Evolutionary conservation across 139 green algal species (phyloP).

Genomic region (Chlorella sorokiniana): DNA sequence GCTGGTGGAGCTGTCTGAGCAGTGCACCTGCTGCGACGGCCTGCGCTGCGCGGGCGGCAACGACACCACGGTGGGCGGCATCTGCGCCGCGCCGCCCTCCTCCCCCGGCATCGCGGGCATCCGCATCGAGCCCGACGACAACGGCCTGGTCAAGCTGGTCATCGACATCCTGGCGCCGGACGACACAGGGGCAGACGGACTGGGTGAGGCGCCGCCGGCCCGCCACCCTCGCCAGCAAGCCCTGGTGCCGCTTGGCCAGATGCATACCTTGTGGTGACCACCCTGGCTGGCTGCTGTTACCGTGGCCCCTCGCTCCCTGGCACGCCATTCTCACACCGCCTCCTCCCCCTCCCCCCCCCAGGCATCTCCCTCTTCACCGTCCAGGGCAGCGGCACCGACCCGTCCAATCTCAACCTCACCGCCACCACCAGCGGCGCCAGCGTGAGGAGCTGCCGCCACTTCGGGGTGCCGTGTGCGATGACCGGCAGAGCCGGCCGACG

Average conservation of each 20-base stretch:
- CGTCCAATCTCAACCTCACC: not conserved
- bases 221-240: not conserved
- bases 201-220: not conserved
- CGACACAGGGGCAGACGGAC: not conserved
- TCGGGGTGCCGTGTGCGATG: no score
- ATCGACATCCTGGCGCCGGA: not conserved
- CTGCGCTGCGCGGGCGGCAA: not conserved
- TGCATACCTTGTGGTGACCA: not conserved
- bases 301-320: not conserved
- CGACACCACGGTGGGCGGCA: not conserved
- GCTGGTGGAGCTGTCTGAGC: not conserved
- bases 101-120: not conserved
- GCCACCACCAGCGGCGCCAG: not conserved
- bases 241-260: not conserved
- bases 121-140: not conserved
- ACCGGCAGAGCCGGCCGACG: no score
- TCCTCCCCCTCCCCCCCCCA: no score
- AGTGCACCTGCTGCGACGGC: not conserved
- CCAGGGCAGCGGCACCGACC: not conserved
- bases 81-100: not conserved
- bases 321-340: no score
- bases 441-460: no score
- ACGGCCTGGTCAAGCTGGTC: not conserved
- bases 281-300: not conserved
- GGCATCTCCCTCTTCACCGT: not conserved